Conservation (phyloP, 2,329 filamentous ascomycete species). For the Diaporthe caulivora region DNA sequence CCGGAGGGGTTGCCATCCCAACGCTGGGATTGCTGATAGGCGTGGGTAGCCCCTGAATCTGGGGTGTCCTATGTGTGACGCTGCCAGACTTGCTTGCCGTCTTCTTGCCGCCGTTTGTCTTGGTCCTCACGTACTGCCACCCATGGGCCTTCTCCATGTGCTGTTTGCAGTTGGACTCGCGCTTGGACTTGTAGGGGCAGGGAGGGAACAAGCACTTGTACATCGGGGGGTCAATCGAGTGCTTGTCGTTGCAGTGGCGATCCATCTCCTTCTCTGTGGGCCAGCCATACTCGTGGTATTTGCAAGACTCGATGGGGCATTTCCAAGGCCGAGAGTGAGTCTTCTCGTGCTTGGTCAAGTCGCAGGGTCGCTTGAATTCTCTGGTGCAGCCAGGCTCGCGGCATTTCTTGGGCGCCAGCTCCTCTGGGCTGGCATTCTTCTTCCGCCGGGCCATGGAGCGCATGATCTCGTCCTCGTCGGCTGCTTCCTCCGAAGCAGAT, state of each 20-base stretch:
- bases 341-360: constrained; percentile 98
- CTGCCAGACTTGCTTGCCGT: constrained; percentile 57
- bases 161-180: constrained; percentile 96
- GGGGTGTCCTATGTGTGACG: constrained; percentile 66
- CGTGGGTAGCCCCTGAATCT: constrained; percentile 71
- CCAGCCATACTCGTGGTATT: constrained; percentile 91
- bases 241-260: constrained; percentile 96
- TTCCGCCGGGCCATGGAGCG: constrained; percentile 96
- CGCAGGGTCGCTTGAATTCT: constrained; percentile 96
- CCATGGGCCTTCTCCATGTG: constrained; percentile 98
- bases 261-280: constrained; percentile 98
- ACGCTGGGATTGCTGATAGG: constrained; percentile 71
- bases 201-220: constrained; percentile 86
- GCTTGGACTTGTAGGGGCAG: constrained; percentile 95
- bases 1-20: constrained; percentile 68
- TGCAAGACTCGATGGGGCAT: constrained; percentile 85
- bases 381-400: constrained; percentile 83
- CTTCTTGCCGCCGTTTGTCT: constrained; percentile 79
- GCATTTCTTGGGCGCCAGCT: constrained; percentile 84
- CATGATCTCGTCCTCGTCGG: constrained; percentile 85
- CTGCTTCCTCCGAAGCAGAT: constrained; percentile 75
- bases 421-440: constrained; percentile 89
- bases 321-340: constrained; percentile 98
- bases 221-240: constrained; percentile 82
- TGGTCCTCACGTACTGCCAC: constrained; percentile 91